Conservation (phyloP, 768 basidiomycete genomes). For the Termitomyces sp. region DNA sequence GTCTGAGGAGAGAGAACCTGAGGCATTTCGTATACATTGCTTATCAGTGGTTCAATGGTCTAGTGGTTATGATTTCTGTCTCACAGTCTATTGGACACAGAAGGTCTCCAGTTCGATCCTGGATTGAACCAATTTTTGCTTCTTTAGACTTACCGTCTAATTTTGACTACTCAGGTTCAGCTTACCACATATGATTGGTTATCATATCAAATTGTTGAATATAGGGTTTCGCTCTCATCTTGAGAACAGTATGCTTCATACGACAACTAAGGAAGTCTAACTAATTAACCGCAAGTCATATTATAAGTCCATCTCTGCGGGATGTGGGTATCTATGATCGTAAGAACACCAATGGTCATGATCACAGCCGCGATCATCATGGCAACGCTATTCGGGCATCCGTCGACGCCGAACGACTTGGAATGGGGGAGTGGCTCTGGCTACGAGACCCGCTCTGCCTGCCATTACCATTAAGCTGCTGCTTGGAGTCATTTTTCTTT, state of each 20-base stretch:
- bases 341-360: background rate
- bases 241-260: background rate
- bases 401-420: slow-evolving; percentile 16
- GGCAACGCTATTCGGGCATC: slow-evolving; percentile 16
- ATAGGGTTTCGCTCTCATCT: background rate
- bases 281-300: slow-evolving; percentile 16
- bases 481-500: slow-evolving; percentile 23
- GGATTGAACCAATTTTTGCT: slow-evolving; percentile 35
- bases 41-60: slow-evolving; percentile 22
- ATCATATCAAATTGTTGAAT: background rate
- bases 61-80: slow-evolving; percentile 37
- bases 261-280: background rate
- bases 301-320: slow-evolving; percentile 17
- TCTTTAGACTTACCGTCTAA: background rate
- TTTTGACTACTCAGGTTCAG: too few relatives aligned
- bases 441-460: slow-evolving; percentile 44
- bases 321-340: slow-evolving; percentile 15
- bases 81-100: slow-evolving; percentile 33
- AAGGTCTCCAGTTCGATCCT: slow-evolving; percentile 44
- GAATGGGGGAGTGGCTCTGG: slow-evolving; percentile 51
- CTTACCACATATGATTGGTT: too few relatives aligned
- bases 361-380: background rate
- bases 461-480: slow-evolving; percentile 16
- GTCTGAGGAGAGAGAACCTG: too few relatives aligned
- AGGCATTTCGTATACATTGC: too few relatives aligned